phyloP scores from a whole-genome alignment of 345 rosid species.

The Populus ilicifolia region DNA sequence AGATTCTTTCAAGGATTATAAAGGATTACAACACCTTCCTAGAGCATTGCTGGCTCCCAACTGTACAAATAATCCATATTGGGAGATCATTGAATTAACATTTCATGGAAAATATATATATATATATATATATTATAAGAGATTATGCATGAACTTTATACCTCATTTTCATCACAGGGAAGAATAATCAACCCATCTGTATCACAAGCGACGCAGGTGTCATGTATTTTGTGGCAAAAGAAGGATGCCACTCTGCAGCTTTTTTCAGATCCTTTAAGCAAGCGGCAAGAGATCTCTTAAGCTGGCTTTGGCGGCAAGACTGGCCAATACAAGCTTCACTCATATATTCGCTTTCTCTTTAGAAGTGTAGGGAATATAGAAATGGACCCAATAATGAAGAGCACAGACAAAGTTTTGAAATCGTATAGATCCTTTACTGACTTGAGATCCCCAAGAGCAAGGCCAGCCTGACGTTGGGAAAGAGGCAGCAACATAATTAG shows the following conservation, averaged over 20 bases:
- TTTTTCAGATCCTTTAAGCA: conserved; percentile 13
- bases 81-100: conserved; percentile 27
- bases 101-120: not conserved
- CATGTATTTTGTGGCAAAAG: conserved; percentile 5
- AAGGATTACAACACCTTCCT: conserved; percentile 5
- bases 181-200: conserved; percentile 13
- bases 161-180: conserved; percentile 8
- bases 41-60: conserved; percentile 20
- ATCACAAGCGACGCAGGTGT: not conserved
- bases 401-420: conserved; percentile 67
- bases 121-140: not conserved
- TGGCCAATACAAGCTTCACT: conserved; percentile 32
- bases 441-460: conserved; percentile 77
- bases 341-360: conserved; percentile 67
- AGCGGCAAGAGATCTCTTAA: conserved; percentile 12
- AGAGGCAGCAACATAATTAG: conserved; percentile 3
- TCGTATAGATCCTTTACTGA: conserved; percentile 80
- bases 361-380: conserved; percentile 64
- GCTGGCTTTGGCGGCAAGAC: conserved; percentile 7
- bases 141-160: not conserved
- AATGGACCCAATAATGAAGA: conserved; percentile 69
- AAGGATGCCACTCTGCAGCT: not conserved
- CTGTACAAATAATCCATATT: conserved; percentile 20
- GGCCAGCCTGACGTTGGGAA: conserved; percentile 59
- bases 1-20: not conserved